phyloP scores from a whole-genome alignment of 805 yeast species.

The Metschnikowia hibisci region DNA sequence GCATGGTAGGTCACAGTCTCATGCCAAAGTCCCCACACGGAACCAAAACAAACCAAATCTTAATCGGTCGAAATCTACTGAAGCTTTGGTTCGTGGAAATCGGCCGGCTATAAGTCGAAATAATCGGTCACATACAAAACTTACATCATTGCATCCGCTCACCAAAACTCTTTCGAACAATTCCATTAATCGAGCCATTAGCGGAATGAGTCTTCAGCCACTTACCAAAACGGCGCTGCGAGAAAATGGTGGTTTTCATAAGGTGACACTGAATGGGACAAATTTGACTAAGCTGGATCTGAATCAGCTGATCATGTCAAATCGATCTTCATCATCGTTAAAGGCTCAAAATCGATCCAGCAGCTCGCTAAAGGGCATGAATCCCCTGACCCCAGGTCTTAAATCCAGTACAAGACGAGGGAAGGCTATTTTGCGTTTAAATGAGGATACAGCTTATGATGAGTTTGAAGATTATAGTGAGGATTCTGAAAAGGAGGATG shows the following conservation, averaged over 20 bases:
- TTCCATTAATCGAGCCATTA: slow-evolving; percentile 9
- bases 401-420: slow-evolving; percentile 37
- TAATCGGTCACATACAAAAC: slow-evolving; percentile 36
- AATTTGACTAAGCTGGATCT: slow-evolving; percentile 12
- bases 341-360: slow-evolving; percentile 23
- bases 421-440: slow-evolving; percentile 36
- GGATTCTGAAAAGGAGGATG: slow-evolving; percentile 14
- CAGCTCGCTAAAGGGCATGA: slow-evolving; percentile 10
- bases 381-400: slow-evolving; percentile 19
- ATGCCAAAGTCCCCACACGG: slow-evolving; percentile 11
- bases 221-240: slow-evolving; percentile 18
- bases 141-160: slow-evolving; percentile 19
- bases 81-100: slow-evolving; percentile 29
- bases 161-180: slow-evolving; percentile 17
- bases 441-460: slow-evolving; percentile 34
- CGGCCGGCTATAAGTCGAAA: slow-evolving; percentile 27
- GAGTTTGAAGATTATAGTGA: slow-evolving; percentile 36
- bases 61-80: slow-evolving; percentile 39
- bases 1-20: slow-evolving; percentile 16
- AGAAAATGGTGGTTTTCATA: slow-evolving; percentile 12
- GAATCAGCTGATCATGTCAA: slow-evolving; percentile 23
- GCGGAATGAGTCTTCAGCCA: slow-evolving; percentile 12
- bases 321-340: slow-evolving; percentile 31
- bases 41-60: slow-evolving; percentile 24
- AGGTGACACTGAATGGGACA: slow-evolving; percentile 12